Evolutionary conservation across 2,329 filamentous ascomycete species (phyloP).

Genomic region (Aspergillus arachidicola): DNA sequence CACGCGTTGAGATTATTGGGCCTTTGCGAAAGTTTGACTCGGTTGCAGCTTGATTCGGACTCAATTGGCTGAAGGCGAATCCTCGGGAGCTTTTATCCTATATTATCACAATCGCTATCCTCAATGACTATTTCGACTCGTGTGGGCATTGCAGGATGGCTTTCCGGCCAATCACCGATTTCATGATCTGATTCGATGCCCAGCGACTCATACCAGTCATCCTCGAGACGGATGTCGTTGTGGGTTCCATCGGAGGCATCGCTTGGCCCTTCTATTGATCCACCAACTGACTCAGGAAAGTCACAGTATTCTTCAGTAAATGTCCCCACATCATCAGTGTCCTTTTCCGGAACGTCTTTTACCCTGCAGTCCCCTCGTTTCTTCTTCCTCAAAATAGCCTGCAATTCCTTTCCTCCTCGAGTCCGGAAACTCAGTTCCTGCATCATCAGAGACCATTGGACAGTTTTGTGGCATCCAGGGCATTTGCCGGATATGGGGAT

Average conservation of each 20-base stretch:
- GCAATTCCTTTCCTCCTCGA: slow-evolving; percentile 70
- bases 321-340: not conserved
- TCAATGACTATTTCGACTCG: slow-evolving; percentile 52
- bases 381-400: slow-evolving; percentile 64
- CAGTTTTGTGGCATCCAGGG: slow-evolving; percentile 64
- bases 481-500: slow-evolving; percentile 72
- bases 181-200: slow-evolving; percentile 33
- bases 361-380: slow-evolving; percentile 33
- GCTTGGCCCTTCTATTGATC: slow-evolving; percentile 16
- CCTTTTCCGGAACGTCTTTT: not conserved
- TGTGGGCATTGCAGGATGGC: slow-evolving; percentile 14
- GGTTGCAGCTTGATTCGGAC: slow-evolving; percentile 19
- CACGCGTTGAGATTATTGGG: slow-evolving; percentile 36
- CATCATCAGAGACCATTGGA: slow-evolving; percentile 77
- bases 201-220: slow-evolving; percentile 37
- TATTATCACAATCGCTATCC: slow-evolving; percentile 59
- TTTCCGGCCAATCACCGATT: slow-evolving; percentile 12
- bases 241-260: slow-evolving; percentile 18
- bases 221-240: slow-evolving; percentile 31
- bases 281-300: not conserved
- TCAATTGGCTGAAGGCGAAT: not conserved
- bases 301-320: not conserved
- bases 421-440: slow-evolving; percentile 77
- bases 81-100: slow-evolving; percentile 34
- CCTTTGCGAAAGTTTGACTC: slow-evolving; percentile 38